Conservation (phyloP, 371 early-diverging fungal genomes). For the Capniomyces stellatus region DNA sequence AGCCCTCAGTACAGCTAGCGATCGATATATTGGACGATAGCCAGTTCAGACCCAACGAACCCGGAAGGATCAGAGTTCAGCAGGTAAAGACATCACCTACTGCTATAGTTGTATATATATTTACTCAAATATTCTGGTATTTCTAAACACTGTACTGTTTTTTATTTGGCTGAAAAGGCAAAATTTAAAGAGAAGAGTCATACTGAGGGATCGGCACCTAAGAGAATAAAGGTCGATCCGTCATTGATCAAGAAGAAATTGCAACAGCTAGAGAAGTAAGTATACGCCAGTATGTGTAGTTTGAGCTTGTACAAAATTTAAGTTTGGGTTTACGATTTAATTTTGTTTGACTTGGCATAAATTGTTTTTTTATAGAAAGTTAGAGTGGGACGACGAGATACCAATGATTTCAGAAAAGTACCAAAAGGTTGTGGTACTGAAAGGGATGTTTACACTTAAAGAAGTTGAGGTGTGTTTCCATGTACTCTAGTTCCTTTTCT, state of each 20-base stretch:
- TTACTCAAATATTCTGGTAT: too few relatives aligned
- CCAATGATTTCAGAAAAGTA: constrained; percentile 50
- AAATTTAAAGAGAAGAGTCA: constrained; percentile 42
- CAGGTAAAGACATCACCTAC: constrained; percentile 22
- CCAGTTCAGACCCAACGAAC: constrained; percentile 44
- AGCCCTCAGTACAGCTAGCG: constrained; percentile 72
- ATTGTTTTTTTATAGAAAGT: constrained; percentile 34
- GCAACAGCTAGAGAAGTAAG: constrained; percentile 53
- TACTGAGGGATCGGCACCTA: constrained; percentile 15
- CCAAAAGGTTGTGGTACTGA: constrained; percentile 66
- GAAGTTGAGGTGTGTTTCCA: constrained; percentile 52
- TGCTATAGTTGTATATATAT: neutral
- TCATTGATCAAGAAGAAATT: constrained; percentile 46
- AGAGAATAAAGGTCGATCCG: constrained; percentile 29
- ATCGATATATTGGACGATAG: constrained; percentile 70
- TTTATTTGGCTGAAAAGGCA: constrained; percentile 25
- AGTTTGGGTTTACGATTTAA: neutral
- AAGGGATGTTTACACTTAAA: constrained; percentile 78
- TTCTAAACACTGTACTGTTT: neutral
- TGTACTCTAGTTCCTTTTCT: neutral
- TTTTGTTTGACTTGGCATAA: constrained; percentile 4
- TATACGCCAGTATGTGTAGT: neutral
- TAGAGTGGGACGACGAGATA: constrained; percentile 83
- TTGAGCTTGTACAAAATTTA: neutral
- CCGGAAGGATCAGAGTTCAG: constrained; percentile 46